Evolutionary conservation across 108 stramenopile genomes (phyloP).

Genomic region (Skeletonema potamos): DNA sequence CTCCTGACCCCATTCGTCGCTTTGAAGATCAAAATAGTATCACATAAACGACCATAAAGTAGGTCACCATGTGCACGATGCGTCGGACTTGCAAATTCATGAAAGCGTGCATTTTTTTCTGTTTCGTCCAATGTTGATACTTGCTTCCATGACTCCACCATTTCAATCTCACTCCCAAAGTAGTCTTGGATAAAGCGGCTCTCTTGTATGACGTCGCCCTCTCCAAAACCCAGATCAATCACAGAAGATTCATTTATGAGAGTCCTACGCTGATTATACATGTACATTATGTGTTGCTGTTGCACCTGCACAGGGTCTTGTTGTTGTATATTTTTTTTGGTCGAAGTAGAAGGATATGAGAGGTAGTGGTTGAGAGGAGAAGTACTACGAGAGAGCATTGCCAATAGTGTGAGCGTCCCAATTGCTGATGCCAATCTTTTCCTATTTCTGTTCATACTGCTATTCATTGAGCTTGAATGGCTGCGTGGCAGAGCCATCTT

Average conservation of each 20-base stretch:
- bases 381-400: too few relatives aligned
- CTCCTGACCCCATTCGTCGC: conserved; percentile 21
- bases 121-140: background rate
- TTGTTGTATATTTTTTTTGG: too few relatives aligned
- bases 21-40: background rate
- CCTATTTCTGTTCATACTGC: too few relatives aligned
- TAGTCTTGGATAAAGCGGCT: background rate
- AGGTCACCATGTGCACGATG: background rate
- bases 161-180: background rate
- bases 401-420: too few relatives aligned
- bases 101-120: background rate
- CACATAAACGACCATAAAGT: conserved; percentile 5
- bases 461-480: too few relatives aligned
- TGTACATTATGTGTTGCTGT: background rate
- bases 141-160: background rate
- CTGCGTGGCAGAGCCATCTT: too few relatives aligned
- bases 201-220: background rate
- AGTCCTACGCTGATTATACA: conserved; percentile 7
- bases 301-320: too few relatives aligned
- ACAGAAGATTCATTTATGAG: conserved; percentile 10
- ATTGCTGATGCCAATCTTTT: too few relatives aligned
- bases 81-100: background rate
- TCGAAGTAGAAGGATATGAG: too few relatives aligned
- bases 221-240: background rate
- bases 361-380: too few relatives aligned